These are phyloP conservation scores for Colletotrichum truncatum DNA, from an alignment of 2,329 filamentous ascomycete species.

Conservation along the genomic window DNA sequence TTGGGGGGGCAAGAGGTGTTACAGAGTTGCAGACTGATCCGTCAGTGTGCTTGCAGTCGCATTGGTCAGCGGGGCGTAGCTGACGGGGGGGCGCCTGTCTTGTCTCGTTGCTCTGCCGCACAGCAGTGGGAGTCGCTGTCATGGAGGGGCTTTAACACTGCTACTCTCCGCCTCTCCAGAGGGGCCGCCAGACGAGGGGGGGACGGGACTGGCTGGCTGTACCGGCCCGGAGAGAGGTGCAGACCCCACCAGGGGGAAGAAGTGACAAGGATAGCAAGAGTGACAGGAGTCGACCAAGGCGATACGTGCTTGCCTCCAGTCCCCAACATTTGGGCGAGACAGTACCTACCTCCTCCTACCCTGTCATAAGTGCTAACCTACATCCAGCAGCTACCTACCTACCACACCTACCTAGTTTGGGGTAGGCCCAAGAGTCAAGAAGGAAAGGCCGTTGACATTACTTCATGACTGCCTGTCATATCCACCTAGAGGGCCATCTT, in stretches of 20 bases:
- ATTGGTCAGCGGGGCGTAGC: constrained; percentile 26
- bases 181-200: background rate
- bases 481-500: too few relatives aligned
- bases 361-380: too few relatives aligned
- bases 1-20: constrained; percentile 24
- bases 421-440: too few relatives aligned
- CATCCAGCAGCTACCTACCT: too few relatives aligned
- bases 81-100: constrained; percentile 9
- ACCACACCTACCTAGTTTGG: too few relatives aligned
- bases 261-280: background rate
- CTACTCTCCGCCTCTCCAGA: background rate
- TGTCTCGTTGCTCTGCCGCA: constrained; percentile 8
- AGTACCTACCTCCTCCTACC: too few relatives aligned
- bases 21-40: constrained; percentile 29
- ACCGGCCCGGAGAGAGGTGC: background rate
- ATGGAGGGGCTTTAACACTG: background rate
- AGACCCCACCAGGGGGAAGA: background rate
- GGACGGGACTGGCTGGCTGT: background rate
- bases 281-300: background rate
- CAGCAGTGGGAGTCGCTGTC: background rate
- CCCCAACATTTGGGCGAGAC: too few relatives aligned
- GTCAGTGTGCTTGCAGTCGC: constrained; percentile 30
- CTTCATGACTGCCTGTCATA: too few relatives aligned
- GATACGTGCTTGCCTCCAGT: too few relatives aligned
- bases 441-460: too few relatives aligned